Conservation (phyloP, 345 rosid species). For the Orychophragmus violaceus region DNA sequence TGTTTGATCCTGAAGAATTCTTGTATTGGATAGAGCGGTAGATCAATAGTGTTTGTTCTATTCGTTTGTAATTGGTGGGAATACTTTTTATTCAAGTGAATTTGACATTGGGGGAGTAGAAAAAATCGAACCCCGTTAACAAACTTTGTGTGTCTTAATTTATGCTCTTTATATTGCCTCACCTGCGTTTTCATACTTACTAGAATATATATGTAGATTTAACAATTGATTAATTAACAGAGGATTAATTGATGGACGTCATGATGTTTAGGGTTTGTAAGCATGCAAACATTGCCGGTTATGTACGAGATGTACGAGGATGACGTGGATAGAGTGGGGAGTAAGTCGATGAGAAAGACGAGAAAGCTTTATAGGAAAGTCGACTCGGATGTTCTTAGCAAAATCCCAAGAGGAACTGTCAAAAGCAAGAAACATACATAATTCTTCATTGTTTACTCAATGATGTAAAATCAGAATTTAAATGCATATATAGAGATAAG, state of each 20-base stretch:
- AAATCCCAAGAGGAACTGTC: slow-evolving; percentile 74
- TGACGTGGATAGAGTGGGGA: slow-evolving; percentile 49
- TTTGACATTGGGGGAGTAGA: no score
- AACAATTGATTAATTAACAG: not conserved
- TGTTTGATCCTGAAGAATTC: no score
- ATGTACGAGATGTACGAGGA: slow-evolving; percentile 55
- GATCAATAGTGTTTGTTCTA: no score
- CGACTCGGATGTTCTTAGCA: slow-evolving; percentile 56
- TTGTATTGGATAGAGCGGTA: no score
- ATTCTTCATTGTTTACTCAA: not conserved
- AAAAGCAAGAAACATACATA: slow-evolving; percentile 50
- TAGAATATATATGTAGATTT: no score
- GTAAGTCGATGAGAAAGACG: slow-evolving; percentile 27
- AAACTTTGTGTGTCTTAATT: no score
- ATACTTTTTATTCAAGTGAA: no score
- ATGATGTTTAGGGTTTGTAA: slow-evolving; percentile 38
- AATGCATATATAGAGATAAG: not conserved
- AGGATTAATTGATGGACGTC: not conserved
- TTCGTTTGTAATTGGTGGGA: no score
- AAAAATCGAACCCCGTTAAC: no score
- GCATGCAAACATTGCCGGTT: slow-evolving; percentile 58
- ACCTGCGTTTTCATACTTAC: no score
- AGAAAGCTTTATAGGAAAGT: slow-evolving; percentile 43
- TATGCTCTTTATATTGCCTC: no score
- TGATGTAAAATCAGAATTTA: not conserved